Evolutionary conservation across 495 filamentous ascomycete genomes (phyloP).

Genomic region (Xylaria palmicola): DNA sequence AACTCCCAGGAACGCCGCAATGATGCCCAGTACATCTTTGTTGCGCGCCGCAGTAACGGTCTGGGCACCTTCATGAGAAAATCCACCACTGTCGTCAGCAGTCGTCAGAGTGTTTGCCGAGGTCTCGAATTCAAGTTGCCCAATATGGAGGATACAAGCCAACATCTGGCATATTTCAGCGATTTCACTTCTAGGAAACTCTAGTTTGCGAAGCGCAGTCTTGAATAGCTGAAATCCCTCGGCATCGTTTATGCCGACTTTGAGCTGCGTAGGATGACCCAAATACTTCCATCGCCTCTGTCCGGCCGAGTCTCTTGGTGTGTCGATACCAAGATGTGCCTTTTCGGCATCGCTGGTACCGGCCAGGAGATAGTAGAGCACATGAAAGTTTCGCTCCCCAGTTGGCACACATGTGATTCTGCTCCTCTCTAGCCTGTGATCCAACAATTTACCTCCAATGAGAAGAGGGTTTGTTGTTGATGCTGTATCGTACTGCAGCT

Average conservation of each 20-base stretch:
- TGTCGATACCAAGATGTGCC: slow-evolving; percentile 81
- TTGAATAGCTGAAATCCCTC: slow-evolving; percentile 98
- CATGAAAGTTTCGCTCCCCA: slow-evolving; percentile 93
- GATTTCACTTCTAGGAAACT: slow-evolving; percentile 90
- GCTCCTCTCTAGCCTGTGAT: slow-evolving; percentile 88
- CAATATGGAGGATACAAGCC: slow-evolving; percentile 89
- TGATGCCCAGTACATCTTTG: slow-evolving; percentile 79
- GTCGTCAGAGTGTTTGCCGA: slow-evolving; percentile 72
- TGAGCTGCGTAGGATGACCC: slow-evolving; percentile 93
- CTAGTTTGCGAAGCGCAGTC: slow-evolving; percentile 87
- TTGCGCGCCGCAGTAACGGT: slow-evolving; percentile 84
- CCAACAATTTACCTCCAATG: slow-evolving; percentile 90
- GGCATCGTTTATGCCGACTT: slow-evolving; percentile 91
- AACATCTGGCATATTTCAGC: slow-evolving; percentile 94
- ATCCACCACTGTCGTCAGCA: slow-evolving; percentile 91
- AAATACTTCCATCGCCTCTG: slow-evolving; percentile 92
- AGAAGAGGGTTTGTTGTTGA: slow-evolving; percentile 76
- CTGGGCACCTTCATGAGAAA: slow-evolving; percentile 91
- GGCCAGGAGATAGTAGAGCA: slow-evolving; percentile 90
- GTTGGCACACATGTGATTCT: slow-evolving; percentile 88
- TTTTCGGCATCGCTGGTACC: slow-evolving; percentile 91
- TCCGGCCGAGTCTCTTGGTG: slow-evolving; percentile 46
- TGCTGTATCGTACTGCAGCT: slow-evolving; percentile 91
- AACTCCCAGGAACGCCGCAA: slow-evolving; percentile 91
- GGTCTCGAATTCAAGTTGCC: slow-evolving; percentile 87